A percentile compares a stretch with the other conserved stretches of the same genome.
These are phyloP conservation scores for Aspergillus panamensis DNA, from an alignment of 495 filamentous ascomycete species.

Conservation along the genomic window DNA sequence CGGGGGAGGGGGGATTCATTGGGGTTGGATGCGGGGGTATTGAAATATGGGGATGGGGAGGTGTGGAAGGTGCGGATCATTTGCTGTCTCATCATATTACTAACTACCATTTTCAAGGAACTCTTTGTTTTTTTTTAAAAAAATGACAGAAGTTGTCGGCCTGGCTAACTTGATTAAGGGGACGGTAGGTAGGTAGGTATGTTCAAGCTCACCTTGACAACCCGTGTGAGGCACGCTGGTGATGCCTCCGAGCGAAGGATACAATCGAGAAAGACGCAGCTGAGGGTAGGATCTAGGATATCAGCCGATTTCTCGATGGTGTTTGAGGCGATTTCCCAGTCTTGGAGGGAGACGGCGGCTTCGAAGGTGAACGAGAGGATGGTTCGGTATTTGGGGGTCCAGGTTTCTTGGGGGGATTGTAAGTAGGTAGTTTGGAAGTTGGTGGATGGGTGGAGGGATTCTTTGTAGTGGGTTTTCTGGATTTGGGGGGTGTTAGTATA, in stretches of 20 bases:
- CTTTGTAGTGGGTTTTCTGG: constrained; percentile 55
- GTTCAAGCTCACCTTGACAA: constrained; percentile 21
- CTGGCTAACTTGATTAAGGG: not conserved
- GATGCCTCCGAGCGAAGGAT: constrained; percentile 55
- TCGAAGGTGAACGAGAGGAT: constrained; percentile 74
- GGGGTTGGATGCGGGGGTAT: constrained; percentile 1
- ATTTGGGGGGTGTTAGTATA: not conserved
- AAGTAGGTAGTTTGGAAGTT: constrained; percentile 47
- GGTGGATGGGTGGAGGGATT: constrained; percentile 52
- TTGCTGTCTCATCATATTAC: constrained; percentile 9
- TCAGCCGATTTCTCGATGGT: constrained; percentile 53
- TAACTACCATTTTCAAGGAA: not conserved
- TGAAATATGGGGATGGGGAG: constrained; percentile 12
- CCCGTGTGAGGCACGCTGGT: constrained; percentile 33
- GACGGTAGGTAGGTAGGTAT: not conserved
- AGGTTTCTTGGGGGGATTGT: constrained; percentile 20
- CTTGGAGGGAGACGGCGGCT: constrained; percentile 59
- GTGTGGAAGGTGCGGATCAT: constrained; percentile 20
- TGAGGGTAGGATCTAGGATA: constrained; percentile 14
- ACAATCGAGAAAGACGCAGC: constrained; percentile 49
- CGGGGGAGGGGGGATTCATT: constrained; percentile 54
- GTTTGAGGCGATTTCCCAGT: constrained; percentile 62
- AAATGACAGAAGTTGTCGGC: too few relatives aligned
- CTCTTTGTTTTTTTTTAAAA: too few relatives aligned
- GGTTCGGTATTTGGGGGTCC: constrained; percentile 57